Percentiles rank a stretch among this genome's conserved stretches.
phyloP scores from a whole-genome alignment of 2,329 filamentous ascomycete genomes.

The Knoxdaviesia capensis region DNA sequence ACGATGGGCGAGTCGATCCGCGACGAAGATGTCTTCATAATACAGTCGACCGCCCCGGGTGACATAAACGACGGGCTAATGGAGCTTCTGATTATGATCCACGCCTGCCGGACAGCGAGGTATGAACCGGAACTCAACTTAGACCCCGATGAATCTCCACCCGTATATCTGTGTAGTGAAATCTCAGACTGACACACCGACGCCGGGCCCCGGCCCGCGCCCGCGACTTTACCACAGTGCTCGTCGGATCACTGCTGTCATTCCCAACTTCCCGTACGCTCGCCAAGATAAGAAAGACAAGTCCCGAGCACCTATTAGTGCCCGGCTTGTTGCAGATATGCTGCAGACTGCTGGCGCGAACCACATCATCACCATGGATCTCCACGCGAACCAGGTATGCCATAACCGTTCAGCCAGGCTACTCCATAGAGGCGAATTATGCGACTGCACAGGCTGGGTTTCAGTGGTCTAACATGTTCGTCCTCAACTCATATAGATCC shows the following conservation, averaged over 20 bases:
- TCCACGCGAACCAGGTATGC: constrained; percentile 57
- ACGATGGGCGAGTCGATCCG: constrained; percentile 91
- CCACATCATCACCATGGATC: constrained; percentile 77
- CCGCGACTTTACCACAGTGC: constrained; percentile 21
- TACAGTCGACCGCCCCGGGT: constrained; percentile 85
- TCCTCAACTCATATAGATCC: constrained; percentile 27
- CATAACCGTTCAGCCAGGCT: not conserved
- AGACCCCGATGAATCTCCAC: not conserved
- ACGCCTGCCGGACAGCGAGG: constrained; percentile 51
- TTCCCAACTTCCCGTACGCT: constrained; percentile 92
- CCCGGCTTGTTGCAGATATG: constrained; percentile 95
- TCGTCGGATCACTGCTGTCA: constrained; percentile 81
- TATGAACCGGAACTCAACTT: not conserved
- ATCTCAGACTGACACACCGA: too few relatives aligned
- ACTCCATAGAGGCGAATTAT: too few relatives aligned
- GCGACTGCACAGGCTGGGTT: too few relatives aligned
- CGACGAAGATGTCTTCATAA: constrained; percentile 92
- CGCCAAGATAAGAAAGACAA: constrained; percentile 94
- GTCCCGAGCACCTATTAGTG: constrained; percentile 87
- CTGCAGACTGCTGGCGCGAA: constrained; percentile 62
- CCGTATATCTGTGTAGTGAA: too few relatives aligned
- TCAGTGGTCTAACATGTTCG: too few relatives aligned
- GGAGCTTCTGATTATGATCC: constrained; percentile 97
- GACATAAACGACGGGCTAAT: constrained; percentile 97
- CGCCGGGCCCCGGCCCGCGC: too few relatives aligned